Conservation (phyloP, 257 asterid species). For the Gentiana macrophylla region DNA sequence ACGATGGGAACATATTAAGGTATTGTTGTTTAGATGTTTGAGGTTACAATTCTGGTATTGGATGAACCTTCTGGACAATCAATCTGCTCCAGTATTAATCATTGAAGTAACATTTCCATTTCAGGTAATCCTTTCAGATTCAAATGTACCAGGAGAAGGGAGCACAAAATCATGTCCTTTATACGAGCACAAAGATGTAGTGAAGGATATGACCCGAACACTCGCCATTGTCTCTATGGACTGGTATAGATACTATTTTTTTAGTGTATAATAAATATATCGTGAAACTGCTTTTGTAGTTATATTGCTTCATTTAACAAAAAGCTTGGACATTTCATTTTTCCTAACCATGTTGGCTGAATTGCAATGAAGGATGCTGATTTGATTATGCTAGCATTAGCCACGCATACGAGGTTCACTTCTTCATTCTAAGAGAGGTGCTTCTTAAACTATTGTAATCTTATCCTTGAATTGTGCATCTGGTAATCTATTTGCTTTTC, state of each 20-base stretch:
- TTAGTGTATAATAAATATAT: too few relatives aligned
- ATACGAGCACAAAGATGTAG: constrained; percentile 41
- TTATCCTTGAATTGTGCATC: too few relatives aligned
- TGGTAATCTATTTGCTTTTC: too few relatives aligned
- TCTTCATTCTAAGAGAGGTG: constrained; percentile 64
- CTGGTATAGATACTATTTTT: constrained; percentile 21
- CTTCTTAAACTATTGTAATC: neutral
- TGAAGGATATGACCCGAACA: constrained; percentile 46
- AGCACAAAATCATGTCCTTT: constrained; percentile 56
- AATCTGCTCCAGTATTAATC: neutral
- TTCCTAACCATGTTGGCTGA: too few relatives aligned
- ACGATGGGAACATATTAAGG: constrained; percentile 52
- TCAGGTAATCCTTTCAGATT: constrained; percentile 59
- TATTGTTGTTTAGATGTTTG: constrained; percentile 4
- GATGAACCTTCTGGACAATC: too few relatives aligned
- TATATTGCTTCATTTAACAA: too few relatives aligned
- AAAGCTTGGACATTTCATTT: too few relatives aligned
- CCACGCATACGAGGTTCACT: constrained; percentile 57
- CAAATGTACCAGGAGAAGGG: constrained; percentile 72
- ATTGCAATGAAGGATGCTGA: constrained; percentile 51
- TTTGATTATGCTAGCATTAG: constrained; percentile 53
- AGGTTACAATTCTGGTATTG: too few relatives aligned
- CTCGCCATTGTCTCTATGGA: constrained; percentile 57
- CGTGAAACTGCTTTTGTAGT: too few relatives aligned
- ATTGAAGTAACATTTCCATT: neutral